Evolutionary conservation across 192 early-diverging fungal species (phyloP).

Genomic region (Coemansia sp.): DNA sequence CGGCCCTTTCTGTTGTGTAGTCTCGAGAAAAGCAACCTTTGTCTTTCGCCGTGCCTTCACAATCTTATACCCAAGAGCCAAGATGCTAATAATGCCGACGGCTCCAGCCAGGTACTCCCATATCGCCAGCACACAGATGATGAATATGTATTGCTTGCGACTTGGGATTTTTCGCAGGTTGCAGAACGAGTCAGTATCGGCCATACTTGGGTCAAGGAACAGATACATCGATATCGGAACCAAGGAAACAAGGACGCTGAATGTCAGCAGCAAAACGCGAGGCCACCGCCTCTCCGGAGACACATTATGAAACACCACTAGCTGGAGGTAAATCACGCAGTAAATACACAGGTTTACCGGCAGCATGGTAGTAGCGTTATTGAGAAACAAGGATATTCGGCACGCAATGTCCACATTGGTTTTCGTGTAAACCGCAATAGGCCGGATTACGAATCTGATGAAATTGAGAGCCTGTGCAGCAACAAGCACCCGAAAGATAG

Average conservation of each 20-base stretch:
- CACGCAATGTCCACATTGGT: slow-evolving; percentile 20
- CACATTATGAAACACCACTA: slow-evolving; percentile 38
- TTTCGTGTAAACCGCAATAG: not conserved
- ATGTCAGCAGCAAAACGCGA: slow-evolving; percentile 14
- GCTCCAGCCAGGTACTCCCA: slow-evolving; percentile 35
- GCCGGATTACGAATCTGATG: slow-evolving; percentile 25
- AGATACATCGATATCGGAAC: slow-evolving; percentile 22
- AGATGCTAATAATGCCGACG: slow-evolving; percentile 24
- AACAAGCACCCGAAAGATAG: slow-evolving; percentile 31
- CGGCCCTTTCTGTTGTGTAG: slow-evolving; percentile 10
- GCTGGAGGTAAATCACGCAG: slow-evolving; percentile 43
- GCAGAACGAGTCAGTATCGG: slow-evolving; percentile 13
- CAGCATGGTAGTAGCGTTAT: slow-evolving; percentile 12
- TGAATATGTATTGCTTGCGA: slow-evolving; percentile 14
- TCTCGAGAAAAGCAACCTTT: slow-evolving; percentile 4
- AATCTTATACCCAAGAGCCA: slow-evolving; percentile 13
- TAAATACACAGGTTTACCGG: slow-evolving; percentile 25
- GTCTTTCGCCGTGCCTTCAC: slow-evolving; percentile 20
- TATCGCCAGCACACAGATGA: slow-evolving; percentile 4
- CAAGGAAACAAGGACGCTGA: slow-evolving; percentile 8
- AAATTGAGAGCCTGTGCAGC: slow-evolving; percentile 28
- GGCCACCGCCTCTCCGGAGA: slow-evolving; percentile 26
- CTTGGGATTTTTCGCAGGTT: not conserved
- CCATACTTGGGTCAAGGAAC: slow-evolving; percentile 1
- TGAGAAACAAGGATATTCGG: slow-evolving; percentile 20